Percentiles rank a stretch among this genome's conserved stretches.
phyloP scores from a whole-genome alignment of 805 yeast species.

The Diddensiella transvaalensis region DNA sequence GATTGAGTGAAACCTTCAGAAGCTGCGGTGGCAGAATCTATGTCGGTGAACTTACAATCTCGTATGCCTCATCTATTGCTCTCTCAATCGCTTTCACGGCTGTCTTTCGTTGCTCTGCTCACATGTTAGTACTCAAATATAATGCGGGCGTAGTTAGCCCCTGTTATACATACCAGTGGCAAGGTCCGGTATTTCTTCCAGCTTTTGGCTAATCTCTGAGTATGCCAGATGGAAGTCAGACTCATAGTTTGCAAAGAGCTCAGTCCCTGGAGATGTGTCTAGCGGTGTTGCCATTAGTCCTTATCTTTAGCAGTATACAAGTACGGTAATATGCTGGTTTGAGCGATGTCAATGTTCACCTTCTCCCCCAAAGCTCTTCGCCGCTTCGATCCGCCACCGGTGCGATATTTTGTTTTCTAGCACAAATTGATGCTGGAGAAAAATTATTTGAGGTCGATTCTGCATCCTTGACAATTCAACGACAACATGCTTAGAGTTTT shows the following conservation, averaged over 20 bases:
- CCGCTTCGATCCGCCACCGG: no score
- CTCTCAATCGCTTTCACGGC: constrained; percentile 59
- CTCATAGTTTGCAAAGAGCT: constrained; percentile 61
- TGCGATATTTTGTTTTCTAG: no score
- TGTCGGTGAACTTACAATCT: constrained; percentile 42
- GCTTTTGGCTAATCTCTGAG: constrained; percentile 65
- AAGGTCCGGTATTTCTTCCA: constrained; percentile 50
- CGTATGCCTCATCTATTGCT: constrained; percentile 75
- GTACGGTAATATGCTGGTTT: no score
- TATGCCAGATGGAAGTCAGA: constrained; percentile 67
- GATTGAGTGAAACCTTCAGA: no score
- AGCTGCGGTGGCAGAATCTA: not conserved
- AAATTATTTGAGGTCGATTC: no score
- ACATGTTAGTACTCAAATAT: not conserved
- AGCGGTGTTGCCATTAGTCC: constrained; percentile 6
- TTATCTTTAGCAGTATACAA: no score
- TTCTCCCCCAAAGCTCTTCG: no score
- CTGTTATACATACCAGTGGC: constrained; percentile 36
- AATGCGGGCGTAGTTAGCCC: not conserved
- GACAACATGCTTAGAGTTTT: no score
- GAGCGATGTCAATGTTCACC: no score
- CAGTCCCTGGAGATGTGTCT: constrained; percentile 29
- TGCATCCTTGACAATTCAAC: no score
- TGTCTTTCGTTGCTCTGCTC: constrained; percentile 46
- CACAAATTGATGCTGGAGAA: no score